These are phyloP conservation scores for Puccinia triticina DNA, from an alignment of 1,284 basidiomycete species.

Conservation along the genomic window DNA sequence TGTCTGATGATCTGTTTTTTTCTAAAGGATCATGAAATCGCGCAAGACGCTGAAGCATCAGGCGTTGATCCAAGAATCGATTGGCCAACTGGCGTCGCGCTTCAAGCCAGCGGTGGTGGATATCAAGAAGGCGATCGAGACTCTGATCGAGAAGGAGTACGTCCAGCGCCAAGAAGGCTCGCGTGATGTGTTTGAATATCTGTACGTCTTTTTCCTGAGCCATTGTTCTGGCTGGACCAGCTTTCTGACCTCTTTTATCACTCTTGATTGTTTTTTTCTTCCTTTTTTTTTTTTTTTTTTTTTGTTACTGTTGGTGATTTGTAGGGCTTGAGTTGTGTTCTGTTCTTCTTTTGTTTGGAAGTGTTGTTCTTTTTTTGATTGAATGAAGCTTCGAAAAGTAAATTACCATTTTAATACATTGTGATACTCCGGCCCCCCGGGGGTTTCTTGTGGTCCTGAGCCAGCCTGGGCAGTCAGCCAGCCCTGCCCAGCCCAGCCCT, in stretches of 20 bases:
- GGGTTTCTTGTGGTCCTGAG: too few relatives aligned
- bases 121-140: constrained; percentile 87
- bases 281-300: background rate
- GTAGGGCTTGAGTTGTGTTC: background rate
- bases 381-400: too few relatives aligned
- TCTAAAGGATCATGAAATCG: constrained; percentile 52
- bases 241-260: background rate
- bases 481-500: too few relatives aligned
- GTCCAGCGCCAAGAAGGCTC: constrained; percentile 70
- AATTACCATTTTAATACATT: too few relatives aligned
- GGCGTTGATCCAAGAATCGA: constrained; percentile 88
- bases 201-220: background rate
- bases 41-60: constrained; percentile 91
- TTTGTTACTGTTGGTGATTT: background rate
- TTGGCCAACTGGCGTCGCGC: constrained; percentile 82
- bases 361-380: too few relatives aligned
- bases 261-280: background rate
- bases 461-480: too few relatives aligned
- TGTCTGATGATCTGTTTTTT: background rate
- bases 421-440: too few relatives aligned
- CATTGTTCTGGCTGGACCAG: background rate
- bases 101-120: constrained; percentile 88
- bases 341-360: background rate
- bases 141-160: constrained; percentile 94
- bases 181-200: constrained; percentile 47